Percentiles rank a stretch among this genome's conserved stretches.
These are phyloP conservation scores for Termitomyces sp. DNA, from an alignment of 768 basidiomycete species.

Conservation along the genomic window DNA sequence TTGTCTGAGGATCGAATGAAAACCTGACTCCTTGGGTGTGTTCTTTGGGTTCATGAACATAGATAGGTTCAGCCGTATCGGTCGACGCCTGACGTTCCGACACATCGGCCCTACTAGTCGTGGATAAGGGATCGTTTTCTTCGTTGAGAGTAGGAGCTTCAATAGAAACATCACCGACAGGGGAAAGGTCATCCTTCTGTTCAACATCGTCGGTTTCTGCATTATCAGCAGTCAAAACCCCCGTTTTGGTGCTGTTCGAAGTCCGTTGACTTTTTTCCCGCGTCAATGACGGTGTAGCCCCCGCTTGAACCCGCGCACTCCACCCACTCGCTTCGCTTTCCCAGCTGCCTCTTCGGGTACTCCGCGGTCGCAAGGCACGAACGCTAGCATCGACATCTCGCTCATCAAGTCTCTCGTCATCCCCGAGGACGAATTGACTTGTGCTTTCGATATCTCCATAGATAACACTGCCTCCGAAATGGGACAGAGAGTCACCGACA, in stretches of 20 bases:
- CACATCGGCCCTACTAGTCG: slow-evolving; percentile 1
- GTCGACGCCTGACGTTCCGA: slow-evolving; percentile 9
- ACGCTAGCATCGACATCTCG: slow-evolving; percentile 86
- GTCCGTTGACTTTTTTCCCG: slow-evolving; percentile 61
- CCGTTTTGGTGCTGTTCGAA: slow-evolving; percentile 57
- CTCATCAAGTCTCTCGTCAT: slow-evolving; percentile 61
- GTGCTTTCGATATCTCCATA: slow-evolving; percentile 63
- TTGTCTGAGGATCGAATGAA: background rate
- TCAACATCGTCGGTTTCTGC: slow-evolving; percentile 26
- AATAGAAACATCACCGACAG: slow-evolving; percentile 2
- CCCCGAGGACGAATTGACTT: slow-evolving; percentile 64
- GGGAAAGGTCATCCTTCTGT: slow-evolving; percentile 17
- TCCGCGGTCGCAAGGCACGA: slow-evolving; percentile 82
- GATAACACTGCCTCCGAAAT: slow-evolving; percentile 59
- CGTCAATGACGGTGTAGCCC: slow-evolving; percentile 39
- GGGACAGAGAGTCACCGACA: slow-evolving; percentile 63
- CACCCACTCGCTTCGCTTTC: slow-evolving; percentile 87
- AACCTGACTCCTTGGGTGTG: slow-evolving; percentile 1
- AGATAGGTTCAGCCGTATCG: slow-evolving; percentile 11
- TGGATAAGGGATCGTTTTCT: background rate
- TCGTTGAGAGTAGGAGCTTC: slow-evolving; percentile 5
- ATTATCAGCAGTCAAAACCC: slow-evolving; percentile 49
- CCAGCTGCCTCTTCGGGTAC: slow-evolving; percentile 87
- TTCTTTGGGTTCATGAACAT: background rate
- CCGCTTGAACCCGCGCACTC: slow-evolving; percentile 67